Base-by-base conservation (phyloP, 2,329 filamentous ascomycete species). In the Cladosporium sp. region DNA sequence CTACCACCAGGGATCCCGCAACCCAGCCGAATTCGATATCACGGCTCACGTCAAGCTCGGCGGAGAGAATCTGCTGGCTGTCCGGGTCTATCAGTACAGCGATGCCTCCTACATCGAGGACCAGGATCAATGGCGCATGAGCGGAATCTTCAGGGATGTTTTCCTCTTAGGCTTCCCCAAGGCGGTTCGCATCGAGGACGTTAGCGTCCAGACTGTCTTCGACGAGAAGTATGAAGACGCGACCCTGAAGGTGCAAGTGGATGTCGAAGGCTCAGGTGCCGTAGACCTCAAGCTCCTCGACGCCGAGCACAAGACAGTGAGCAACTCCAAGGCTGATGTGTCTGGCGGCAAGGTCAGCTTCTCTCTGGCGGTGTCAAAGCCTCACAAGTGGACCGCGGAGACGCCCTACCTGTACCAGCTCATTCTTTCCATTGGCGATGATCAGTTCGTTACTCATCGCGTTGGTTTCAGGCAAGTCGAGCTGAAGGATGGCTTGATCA, bases 51-150 rank as follows among this genome's bases (percentile, higher is more conserved):
- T 87, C 1, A 64, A 70, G 16, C 63, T 65, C 6, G 66, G 67
- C 4, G 70, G 60, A 3, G 68, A 74, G 43, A 88, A 87, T 56
- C 72, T 71, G 1, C 63, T 88, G 1, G 74, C 77, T 9, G 81
- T 87, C 1, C 73, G 77, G n/a, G 85, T 87, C 0, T 87, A 87
- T 57, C 83, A 87, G 62, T 86, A 80, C 73, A 86, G 77, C 33
- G 83, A 86, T 58, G 84, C 81, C 1, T 80, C 79, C 0, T 87
- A 87, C 59, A 83, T 87, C 33, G 84, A 87, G 64, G 83, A 86
- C 16, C 60, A 62, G 37, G 60, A 62, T 33, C 61, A 64, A 43
- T 65, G 62, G 63, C 58, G 62, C 52, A 52, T 63, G 10, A 59
- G 56, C 6, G 63, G 79, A 4, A 87, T 86, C 37, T 87, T 85